phyloP scores from a whole-genome alignment of 73 alveolate genomes.

The Paramecium sonneborni region DNA sequence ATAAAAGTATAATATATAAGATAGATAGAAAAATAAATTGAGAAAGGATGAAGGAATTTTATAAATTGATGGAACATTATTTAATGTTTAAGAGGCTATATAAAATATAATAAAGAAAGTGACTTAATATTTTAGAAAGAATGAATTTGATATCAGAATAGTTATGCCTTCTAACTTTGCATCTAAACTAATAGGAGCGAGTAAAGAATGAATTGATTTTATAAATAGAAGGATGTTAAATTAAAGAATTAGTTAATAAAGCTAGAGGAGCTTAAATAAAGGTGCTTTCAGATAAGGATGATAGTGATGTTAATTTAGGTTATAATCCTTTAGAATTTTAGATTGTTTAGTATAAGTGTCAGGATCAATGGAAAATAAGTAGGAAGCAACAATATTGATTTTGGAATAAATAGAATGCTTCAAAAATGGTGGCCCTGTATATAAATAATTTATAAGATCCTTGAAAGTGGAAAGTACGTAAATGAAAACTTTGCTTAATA shows the following conservation, averaged over 20 bases:
- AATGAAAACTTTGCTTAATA: conserved; percentile 62
- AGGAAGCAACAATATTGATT: conserved; percentile 58
- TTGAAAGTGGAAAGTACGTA: conserved; percentile 66
- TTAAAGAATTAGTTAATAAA: conserved; percentile 59
- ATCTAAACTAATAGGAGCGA: conserved; percentile 52
- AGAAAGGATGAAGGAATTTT: conserved; percentile 37
- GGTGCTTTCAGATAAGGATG: conserved; percentile 57
- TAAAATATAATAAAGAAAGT: conserved; percentile 1
- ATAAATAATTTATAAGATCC: conserved; percentile 1
- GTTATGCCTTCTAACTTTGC: conserved; percentile 43
- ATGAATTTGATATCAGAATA: neutral
- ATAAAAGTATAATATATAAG: neutral
- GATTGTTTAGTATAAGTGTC: conserved; percentile 62
- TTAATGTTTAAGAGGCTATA: conserved; percentile 24
- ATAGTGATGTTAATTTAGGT: conserved; percentile 33
- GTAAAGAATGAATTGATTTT: neutral
- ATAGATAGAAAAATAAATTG: neutral
- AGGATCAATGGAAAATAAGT: conserved; percentile 41
- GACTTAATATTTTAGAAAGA: neutral
- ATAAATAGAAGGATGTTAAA: conserved; percentile 58
- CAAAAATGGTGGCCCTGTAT: conserved; percentile 65
- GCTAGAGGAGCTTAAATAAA: conserved; percentile 63
- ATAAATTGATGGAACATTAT: conserved; percentile 28
- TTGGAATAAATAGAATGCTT: conserved; percentile 60
- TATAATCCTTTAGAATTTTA: neutral